These are phyloP conservation scores for Fusarium robinianum DNA, from an alignment of 2,329 filamentous ascomycete genomes.

Conservation along the genomic window DNA sequence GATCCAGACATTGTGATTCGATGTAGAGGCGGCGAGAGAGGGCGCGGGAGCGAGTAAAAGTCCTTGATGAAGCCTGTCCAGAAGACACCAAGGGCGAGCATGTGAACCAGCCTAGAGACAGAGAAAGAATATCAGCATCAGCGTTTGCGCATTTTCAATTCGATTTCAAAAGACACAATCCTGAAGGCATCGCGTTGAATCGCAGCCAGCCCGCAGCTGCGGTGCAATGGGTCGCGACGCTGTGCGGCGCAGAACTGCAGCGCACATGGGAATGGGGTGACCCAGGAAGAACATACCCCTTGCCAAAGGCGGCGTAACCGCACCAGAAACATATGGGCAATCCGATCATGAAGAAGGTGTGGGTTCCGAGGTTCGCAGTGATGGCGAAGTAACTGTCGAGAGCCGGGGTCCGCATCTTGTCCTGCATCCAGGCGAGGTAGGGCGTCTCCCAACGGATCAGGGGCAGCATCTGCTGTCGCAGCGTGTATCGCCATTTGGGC, in stretches of 20 bases:
- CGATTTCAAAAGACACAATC: neutral
- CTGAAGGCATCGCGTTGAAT: neutral
- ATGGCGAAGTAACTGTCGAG: slow-evolving; percentile 97
- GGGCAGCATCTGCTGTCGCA: slow-evolving; percentile 82
- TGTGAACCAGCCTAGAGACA: slow-evolving; percentile 65
- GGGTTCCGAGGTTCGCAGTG: slow-evolving; percentile 93
- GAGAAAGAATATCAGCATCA: slow-evolving; percentile 27
- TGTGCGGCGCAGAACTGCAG: slow-evolving; percentile 17
- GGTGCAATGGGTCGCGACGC: neutral
- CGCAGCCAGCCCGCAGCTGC: no score
- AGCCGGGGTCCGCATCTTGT: slow-evolving; percentile 75
- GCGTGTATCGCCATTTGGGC: slow-evolving; percentile 83
- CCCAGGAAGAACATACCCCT: no score
- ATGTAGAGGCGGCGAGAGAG: slow-evolving; percentile 86
- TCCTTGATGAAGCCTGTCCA: slow-evolving; percentile 95
- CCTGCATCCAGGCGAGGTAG: slow-evolving; percentile 86
- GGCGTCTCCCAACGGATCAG: slow-evolving; percentile 94
- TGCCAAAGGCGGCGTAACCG: slow-evolving; percentile 80
- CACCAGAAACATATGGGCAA: slow-evolving; percentile 97
- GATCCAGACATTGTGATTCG: slow-evolving; percentile 98
- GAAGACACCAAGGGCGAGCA: slow-evolving; percentile 79
- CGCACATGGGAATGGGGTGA: slow-evolving; percentile 25
- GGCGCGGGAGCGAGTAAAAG: slow-evolving; percentile 86
- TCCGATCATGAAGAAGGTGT: slow-evolving; percentile 98
- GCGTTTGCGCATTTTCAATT: neutral